Evolutionary conservation across 2,329 filamentous ascomycete genomes (phyloP).

Genomic region (Phialophora chinensis): DNA sequence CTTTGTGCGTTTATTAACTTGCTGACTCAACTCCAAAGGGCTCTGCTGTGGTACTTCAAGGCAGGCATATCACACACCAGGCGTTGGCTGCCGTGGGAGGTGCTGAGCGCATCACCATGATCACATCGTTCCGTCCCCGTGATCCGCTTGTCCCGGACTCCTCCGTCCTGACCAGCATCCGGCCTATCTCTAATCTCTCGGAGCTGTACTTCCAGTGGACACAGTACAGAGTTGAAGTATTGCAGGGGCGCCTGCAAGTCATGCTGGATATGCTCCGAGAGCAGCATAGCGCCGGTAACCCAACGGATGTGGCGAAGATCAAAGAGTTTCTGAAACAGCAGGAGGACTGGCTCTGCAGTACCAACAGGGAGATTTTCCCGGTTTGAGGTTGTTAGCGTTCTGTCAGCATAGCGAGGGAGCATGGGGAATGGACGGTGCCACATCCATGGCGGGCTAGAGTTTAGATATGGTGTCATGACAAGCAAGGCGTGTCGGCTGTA

Average conservation of each 20-base stretch:
- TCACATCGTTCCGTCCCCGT: conserved; percentile 68
- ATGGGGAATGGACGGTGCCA: neutral
- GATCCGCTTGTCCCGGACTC: conserved; percentile 62
- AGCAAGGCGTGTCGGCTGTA: neutral
- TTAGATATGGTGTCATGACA: neutral
- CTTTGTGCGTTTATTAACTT: neutral
- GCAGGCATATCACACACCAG: conserved; percentile 69
- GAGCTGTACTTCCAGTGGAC: conserved; percentile 67
- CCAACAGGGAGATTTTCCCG: conserved; percentile 25
- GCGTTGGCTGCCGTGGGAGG: conserved; percentile 65
- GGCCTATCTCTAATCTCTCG: conserved; percentile 61
- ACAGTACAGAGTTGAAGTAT: conserved; percentile 66
- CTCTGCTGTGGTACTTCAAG: conserved; percentile 67
- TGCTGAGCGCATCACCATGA: conserved; percentile 68
- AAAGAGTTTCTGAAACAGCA: conserved; percentile 42
- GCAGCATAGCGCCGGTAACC: conserved; percentile 41
- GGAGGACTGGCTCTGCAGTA: conserved; percentile 29
- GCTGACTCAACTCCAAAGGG: conserved; percentile 46
- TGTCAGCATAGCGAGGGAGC: neutral
- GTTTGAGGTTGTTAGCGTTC: neutral
- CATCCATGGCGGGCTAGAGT: neutral
- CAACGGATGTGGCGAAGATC: conserved; percentile 41
- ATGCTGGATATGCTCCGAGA: conserved; percentile 47
- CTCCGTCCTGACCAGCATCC: conserved; percentile 65
- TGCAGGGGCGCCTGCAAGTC: conserved; percentile 61